A percentile compares a stretch with the other conserved stretches of the same genome.
Evolutionary conservation across 2,329 filamentous ascomycete species (phyloP).

Genomic region (Ceratocystis lukuohia): DNA sequence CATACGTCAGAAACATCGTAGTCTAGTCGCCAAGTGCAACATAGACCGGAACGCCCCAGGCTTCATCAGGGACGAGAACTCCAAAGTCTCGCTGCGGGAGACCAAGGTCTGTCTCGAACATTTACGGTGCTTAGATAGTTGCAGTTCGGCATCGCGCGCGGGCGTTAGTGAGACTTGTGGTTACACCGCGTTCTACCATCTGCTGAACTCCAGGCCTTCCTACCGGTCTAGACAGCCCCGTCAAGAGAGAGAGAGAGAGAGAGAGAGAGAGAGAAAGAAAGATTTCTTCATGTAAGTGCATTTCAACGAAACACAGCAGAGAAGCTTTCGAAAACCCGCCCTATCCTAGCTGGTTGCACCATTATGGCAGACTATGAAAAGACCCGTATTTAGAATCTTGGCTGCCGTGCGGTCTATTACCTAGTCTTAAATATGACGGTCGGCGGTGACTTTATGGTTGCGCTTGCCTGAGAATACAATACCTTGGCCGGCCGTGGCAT

Average conservation of each 20-base stretch:
- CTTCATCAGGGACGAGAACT: conserved; percentile 37
- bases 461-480: conserved; percentile 45
- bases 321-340: conserved; percentile 36
- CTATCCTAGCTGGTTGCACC: conserved; percentile 55
- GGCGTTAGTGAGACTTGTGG: conserved; percentile 34
- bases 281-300: conserved; percentile 50
- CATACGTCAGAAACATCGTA: conserved; percentile 46
- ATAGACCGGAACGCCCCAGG: conserved; percentile 45
- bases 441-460: conserved; percentile 48
- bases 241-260: conserved; percentile 29
- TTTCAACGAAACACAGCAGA: conserved; percentile 49
- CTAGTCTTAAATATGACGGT: conserved; percentile 51
- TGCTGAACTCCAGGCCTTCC: conserved; percentile 44
- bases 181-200: conserved; percentile 49
- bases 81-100: conserved; percentile 35
- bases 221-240: conserved; percentile 41
- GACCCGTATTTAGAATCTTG: conserved; percentile 31
- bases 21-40: conserved; percentile 49
- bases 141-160: conserved; percentile 30
- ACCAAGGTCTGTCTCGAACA: conserved; percentile 38
- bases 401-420: conserved; percentile 50
- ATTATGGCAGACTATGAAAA: conserved; percentile 46
- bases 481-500: conserved; percentile 40
- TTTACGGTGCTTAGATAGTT: conserved; percentile 28
- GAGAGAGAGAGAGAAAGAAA: conserved; percentile 32